Conservation (phyloP, 2,329 filamentous ascomycete species). For the Capronia coronata region DNA sequence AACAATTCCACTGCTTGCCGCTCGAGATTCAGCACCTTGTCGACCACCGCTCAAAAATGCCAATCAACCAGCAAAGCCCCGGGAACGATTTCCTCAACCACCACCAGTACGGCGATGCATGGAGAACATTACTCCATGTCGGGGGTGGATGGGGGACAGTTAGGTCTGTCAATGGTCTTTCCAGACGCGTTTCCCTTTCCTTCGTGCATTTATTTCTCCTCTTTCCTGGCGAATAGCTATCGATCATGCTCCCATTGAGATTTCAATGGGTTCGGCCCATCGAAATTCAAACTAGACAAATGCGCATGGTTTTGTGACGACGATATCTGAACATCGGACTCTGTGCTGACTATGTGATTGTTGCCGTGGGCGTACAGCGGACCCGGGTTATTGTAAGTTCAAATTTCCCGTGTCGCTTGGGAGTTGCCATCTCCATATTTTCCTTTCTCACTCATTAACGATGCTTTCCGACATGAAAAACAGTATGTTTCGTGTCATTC, state of each 20-base stretch:
- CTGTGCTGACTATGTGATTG: constrained; percentile 4
- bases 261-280: no score
- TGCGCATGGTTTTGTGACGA: no score
- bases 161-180: constrained; percentile 8
- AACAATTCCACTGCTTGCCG: no score
- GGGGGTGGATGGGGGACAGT: constrained; percentile 23
- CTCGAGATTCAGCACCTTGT: neutral
- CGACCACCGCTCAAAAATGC: neutral
- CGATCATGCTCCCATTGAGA: no score
- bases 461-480: no score
- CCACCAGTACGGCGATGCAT: constrained; percentile 3
- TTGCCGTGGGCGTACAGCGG: constrained; percentile 5
- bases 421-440: no score
- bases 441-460: no score
- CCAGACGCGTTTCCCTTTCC: neutral
- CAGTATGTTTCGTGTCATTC: constrained; percentile 24
- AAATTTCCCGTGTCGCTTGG: no score
- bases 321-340: neutral
- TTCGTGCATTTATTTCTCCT: neutral
- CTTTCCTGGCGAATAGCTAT: neutral
- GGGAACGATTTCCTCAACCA: constrained; percentile 6
- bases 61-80: constrained; percentile 3
- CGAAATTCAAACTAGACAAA: no score
- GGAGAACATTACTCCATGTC: constrained; percentile 7
- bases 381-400: constrained; percentile 20